Base-by-base conservation (phyloP, 495 filamentous ascomycete species). In the Podospora comata region DNA sequence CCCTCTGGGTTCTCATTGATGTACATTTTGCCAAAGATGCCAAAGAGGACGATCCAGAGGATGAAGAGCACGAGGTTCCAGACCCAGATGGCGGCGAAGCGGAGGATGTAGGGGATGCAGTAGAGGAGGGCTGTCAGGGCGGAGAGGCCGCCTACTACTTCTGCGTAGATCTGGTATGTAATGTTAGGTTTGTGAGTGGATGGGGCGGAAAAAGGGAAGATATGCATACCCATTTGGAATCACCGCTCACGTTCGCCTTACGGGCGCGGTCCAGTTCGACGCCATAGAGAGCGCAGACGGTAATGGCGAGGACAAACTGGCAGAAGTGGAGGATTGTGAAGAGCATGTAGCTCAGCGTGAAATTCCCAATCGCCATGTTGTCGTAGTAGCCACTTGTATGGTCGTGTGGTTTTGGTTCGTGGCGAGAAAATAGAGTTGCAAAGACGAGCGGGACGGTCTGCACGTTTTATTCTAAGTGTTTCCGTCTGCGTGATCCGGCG, bases 1-100 rank as follows among this genome's bases (percentile, higher is more conserved):
- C 85, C 86, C 67, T 88, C 81, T 7, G 89, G 73, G 70, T 91
- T 75, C 62, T 86, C 85, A 65, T 88, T 76, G 78, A 95, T 90
- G 82, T 90, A 96, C 83, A 91, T 85, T 76, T 87, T 86, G 62
- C 87, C 93, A 77, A 96, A 96, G 32, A 92, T 73, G 26, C 92
- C 92, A 78, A 97, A 96, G 55, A 95, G 82, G 3, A 86, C 85
- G 73, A 91, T 84, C 90, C 90, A 96, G 16, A 96, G 81, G 32
- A 93, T 79, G 71, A 90, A 91, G 3, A 95, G 77, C 0, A 92
- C 72, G 32, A 79, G 72, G 77, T 92, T 92, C 91, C 90, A 93
- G 53, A 76, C 82, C 77, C 91, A 92, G 26, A 81, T 75, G 30
- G 79, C 66, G 13, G 77, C 74, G 64, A 80, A 85, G 55, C 83